phyloP scores from a whole-genome alignment of 2,329 filamentous ascomycete genomes.

The Alternaria triticimaculans region DNA sequence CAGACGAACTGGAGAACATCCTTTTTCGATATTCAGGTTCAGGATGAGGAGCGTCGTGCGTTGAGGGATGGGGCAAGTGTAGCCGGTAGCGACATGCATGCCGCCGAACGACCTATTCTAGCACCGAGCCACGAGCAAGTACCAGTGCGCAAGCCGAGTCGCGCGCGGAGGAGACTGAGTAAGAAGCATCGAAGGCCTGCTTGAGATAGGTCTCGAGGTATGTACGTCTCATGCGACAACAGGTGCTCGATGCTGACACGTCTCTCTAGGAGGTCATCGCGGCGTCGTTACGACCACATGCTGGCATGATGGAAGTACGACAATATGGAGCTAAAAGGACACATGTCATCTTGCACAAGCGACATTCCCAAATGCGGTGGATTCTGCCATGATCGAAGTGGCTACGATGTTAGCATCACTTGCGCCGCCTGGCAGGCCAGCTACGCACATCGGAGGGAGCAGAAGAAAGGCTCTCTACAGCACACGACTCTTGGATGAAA shows the following conservation, averaged over 20 bases:
- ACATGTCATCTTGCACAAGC: neutral
- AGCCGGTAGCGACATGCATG: conserved; percentile 20
- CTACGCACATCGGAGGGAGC: neutral
- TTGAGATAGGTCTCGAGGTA: conserved; percentile 1
- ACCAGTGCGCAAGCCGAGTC: conserved; percentile 10
- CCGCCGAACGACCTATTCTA: conserved; percentile 25
- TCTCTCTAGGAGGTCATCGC: neutral
- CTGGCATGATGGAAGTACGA: neutral
- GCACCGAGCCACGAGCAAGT: conserved; percentile 15
- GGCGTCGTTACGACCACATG: neutral
- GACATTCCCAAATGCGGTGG: no score
- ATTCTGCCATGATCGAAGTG: neutral
- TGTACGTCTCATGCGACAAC: neutral
- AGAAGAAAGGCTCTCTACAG: no score
- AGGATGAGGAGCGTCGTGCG: conserved; percentile 13
- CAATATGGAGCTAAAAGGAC: neutral
- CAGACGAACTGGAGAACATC: conserved; percentile 15
- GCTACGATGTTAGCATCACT: neutral
- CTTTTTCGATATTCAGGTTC: conserved; percentile 17
- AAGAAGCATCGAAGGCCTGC: conserved; percentile 29
- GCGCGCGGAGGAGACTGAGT: conserved; percentile 21
- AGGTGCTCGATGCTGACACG: neutral
- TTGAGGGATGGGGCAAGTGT: conserved; percentile 26
- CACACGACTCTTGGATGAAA: no score
- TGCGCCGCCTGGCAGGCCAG: neutral